Percentiles rank a stretch among this genome's conserved stretches.
These are phyloP conservation scores for Chlorella vulgaris DNA, from an alignment of 139 green algal species.

Conservation along the genomic window DNA sequence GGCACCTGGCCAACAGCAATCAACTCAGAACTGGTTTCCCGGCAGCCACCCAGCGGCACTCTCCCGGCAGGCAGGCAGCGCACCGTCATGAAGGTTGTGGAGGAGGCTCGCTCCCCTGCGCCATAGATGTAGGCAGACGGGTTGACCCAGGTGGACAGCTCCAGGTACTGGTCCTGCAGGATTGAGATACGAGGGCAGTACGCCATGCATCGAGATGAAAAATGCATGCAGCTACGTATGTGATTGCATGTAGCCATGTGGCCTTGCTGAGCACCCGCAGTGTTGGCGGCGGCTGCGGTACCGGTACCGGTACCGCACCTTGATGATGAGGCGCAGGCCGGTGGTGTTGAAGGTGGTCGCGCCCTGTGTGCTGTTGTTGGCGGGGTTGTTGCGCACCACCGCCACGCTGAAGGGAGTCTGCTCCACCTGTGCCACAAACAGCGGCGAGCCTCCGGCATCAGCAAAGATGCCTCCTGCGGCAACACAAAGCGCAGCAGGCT, in stretches of 20 bases:
- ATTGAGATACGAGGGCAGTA: not conserved
- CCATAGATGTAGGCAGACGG: constrained; percentile 49
- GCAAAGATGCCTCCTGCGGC: not conserved
- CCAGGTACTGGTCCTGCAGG: constrained; percentile 62
- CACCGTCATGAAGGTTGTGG: constrained; percentile 1
- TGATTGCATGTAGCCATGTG: too few relatives aligned
- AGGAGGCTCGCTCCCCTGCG: constrained; percentile 49
- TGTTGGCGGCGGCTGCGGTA: not conserved
- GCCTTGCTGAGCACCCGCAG: too few relatives aligned
- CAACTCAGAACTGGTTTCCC: too few relatives aligned
- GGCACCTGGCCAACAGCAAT: too few relatives aligned
- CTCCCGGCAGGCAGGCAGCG: not conserved
- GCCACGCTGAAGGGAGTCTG: not conserved
- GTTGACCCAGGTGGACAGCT: constrained; percentile 42
- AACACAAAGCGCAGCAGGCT: too few relatives aligned
- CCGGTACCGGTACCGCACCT: constrained; percentile 9
- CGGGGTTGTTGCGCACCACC: not conserved
- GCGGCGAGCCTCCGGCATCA: not conserved
- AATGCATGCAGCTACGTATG: not conserved
- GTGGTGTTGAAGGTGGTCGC: constrained; percentile 36
- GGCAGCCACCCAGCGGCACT: too few relatives aligned
- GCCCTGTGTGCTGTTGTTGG: too few relatives aligned
- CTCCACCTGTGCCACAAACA: not conserved
- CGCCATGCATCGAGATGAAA: not conserved
- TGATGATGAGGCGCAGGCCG: constrained; percentile 46